These are phyloP conservation scores for Evansstolkia leycettana DNA, from an alignment of 495 filamentous ascomycete genomes.

Conservation along the genomic window DNA sequence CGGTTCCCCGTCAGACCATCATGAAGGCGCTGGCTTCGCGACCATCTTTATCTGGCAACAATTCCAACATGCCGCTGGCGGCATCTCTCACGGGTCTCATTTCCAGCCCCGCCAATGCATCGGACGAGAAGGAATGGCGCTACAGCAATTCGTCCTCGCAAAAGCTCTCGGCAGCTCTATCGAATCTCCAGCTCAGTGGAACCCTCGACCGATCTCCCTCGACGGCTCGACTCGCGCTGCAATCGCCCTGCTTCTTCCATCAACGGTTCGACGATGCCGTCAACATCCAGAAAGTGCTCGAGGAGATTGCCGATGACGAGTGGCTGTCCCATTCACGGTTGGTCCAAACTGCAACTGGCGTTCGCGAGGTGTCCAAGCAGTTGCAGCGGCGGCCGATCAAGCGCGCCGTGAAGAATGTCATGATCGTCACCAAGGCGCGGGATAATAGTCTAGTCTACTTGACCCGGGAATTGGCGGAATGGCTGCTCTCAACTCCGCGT, in stretches of 20 bases:
- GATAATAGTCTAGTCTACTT: slow-evolving; percentile 80
- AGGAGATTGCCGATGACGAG: slow-evolving; percentile 84
- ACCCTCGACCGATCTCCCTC: slow-evolving; percentile 40
- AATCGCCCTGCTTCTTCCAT: slow-evolving; percentile 96
- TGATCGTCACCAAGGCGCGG: slow-evolving; percentile 94
- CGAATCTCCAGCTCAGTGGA: slow-evolving; percentile 39
- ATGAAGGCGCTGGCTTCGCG: slow-evolving; percentile 78
- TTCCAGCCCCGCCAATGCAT: slow-evolving; percentile 14
- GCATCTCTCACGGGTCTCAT: slow-evolving; percentile 37
- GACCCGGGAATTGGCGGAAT: slow-evolving; percentile 74
- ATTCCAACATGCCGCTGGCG: slow-evolving; percentile 36
- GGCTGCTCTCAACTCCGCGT: slow-evolving; percentile 73
- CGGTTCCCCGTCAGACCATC: slow-evolving; percentile 72
- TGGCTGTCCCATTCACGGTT: slow-evolving; percentile 84
- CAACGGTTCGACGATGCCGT: slow-evolving; percentile 91
- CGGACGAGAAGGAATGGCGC: slow-evolving; percentile 32
- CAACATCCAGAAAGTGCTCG: slow-evolving; percentile 86
- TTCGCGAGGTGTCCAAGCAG: slow-evolving; percentile 89
- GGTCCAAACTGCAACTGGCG: slow-evolving; percentile 87
- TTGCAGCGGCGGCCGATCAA: slow-evolving; percentile 80
- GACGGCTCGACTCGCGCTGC: slow-evolving; percentile 52
- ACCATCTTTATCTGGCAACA: slow-evolving; percentile 41
- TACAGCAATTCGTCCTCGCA: slow-evolving; percentile 40
- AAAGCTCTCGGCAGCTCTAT: slow-evolving; percentile 53
- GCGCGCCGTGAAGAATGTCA: slow-evolving; percentile 75